Evolutionary conservation across 2,329 filamentous ascomycete genomes (phyloP), one percentile per base, ranked within the genome.

Genomic region (Sordariomycetes sp.): DNA sequence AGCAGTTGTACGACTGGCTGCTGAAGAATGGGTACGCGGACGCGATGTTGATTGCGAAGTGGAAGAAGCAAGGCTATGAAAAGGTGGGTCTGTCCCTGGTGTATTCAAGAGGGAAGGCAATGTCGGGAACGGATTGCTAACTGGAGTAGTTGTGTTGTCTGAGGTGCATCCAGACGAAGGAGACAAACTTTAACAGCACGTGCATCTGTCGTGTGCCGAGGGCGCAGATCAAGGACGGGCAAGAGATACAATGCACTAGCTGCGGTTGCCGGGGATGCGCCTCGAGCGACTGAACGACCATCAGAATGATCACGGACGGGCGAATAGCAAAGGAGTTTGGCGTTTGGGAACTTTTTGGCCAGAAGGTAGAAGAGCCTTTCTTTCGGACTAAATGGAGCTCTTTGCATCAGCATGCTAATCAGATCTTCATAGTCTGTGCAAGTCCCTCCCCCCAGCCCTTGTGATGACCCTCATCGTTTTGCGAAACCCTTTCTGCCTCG

Each of bases 11-110:
- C 61, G 92, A 96, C 47, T 98, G 86, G 81, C 66, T 96, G 43
- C 66, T 98, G 39, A 98, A 98, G 73, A 95, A 98, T 54, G 80
- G 81, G 32, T 96, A 98, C 56, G 92, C 88, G 5, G 92, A 98
- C 61, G 78, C 85, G 30, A 92, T 88, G 66, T 66, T 98, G 53
- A 96, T 98, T 53, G 92, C 92, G 11, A 98, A 98, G 66, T 98
- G 92, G 92, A 98, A 98, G 76, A 98, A 98, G 67, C 84, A 93
- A 51, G 92, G 92, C 12, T 98, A 98, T 52, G 92, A 98, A 61
- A 95, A 96, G 79, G 85, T 86, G 57, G 33, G 69, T 57, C 6
- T 19, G 21, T 8, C 25, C 12, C 25, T n/a, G n/a, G n/a, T n/a
- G n/a, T n/a, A n/a, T n/a, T n/a, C n/a, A n/a, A n/a, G n/a, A n/a